These are phyloP conservation scores for Tripterygium wilfordii DNA, from an alignment of 177 flowering plant genomes.

Conservation along the genomic window DNA sequence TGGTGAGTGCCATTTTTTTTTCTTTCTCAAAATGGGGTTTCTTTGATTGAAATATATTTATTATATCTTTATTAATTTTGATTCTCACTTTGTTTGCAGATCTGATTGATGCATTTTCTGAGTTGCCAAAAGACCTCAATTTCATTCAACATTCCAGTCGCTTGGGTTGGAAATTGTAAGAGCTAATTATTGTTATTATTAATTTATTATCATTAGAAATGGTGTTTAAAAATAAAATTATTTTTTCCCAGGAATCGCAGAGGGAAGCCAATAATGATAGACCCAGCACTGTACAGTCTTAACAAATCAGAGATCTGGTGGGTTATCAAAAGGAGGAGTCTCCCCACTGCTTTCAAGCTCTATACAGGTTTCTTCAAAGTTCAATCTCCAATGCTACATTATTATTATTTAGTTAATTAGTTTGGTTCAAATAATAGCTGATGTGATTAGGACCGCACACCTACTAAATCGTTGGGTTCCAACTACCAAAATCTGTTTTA, in stretches of 20 bases:
- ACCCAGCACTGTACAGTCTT: conserved; percentile 74
- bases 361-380: conserved; percentile 86
- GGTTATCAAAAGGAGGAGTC: conserved; percentile 65
- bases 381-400: no score
- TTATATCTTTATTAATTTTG: no score
- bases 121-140: conserved; percentile 72
- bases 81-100: no score
- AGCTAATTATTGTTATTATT: conserved; percentile 1
- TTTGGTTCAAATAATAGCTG: background rate
- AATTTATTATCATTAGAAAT: no score
- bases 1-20: conserved; percentile 72
- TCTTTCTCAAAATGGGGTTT: no score
- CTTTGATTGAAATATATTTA: no score
- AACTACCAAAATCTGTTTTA: no score
- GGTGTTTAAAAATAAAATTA: background rate
- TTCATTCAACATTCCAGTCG: conserved; percentile 77
- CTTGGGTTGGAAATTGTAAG: conserved; percentile 95
- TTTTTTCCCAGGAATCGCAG: conserved; percentile 70
- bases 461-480: background rate
- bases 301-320: conserved; percentile 93
- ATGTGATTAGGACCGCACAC: background rate
- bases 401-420: no score
- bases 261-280: conserved; percentile 82
- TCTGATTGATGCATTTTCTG: conserved; percentile 81
- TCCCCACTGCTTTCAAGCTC: conserved; percentile 88